phyloP scores from a whole-genome alignment of 2,329 filamentous ascomycete species.

The Penicillium griseofulvum region DNA sequence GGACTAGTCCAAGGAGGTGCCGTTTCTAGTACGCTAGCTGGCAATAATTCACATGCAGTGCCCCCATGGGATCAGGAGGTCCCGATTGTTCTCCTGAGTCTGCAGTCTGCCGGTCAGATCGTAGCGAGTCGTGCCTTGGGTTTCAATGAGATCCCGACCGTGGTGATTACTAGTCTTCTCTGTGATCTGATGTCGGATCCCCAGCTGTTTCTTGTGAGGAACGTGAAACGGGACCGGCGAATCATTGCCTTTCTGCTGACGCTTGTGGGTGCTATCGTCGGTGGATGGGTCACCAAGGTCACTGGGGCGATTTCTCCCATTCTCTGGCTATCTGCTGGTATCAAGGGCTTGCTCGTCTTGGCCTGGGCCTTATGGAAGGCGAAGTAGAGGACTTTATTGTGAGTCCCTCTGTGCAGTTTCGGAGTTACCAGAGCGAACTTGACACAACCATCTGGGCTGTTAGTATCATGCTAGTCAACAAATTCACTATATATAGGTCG shows the following conservation, averaged over 20 bases:
- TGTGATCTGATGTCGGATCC: slow-evolving; percentile 31
- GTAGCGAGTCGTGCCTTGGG: slow-evolving; percentile 28
- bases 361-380: slow-evolving; percentile 25
- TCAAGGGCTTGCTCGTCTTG: slow-evolving; percentile 22
- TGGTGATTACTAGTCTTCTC: slow-evolving; percentile 30
- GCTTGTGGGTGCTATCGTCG: slow-evolving; percentile 27
- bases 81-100: slow-evolving; percentile 32
- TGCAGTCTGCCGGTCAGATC: slow-evolving; percentile 35
- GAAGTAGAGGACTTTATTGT: neutral
- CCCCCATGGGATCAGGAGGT: slow-evolving; percentile 25
- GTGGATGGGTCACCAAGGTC: slow-evolving; percentile 30
- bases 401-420: neutral
- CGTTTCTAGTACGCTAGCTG: slow-evolving; percentile 18
- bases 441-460: neutral
- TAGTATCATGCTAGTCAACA: neutral
- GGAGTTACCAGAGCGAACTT: too few relatives aligned
- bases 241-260: slow-evolving; percentile 28
- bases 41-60: neutral
- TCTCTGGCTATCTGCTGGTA: slow-evolving; percentile 26
- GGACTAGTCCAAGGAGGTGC: slow-evolving; percentile 26
- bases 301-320: slow-evolving; percentile 22
- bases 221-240: slow-evolving; percentile 29
- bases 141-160: slow-evolving; percentile 33
- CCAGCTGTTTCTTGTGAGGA: slow-evolving; percentile 26
- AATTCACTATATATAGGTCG: too few relatives aligned